Evolutionary conservation across 1,139 yeast genomes (phyloP), one percentile per base, ranked within the genome.

Genomic region (Yamadazyma mexicana): DNA sequence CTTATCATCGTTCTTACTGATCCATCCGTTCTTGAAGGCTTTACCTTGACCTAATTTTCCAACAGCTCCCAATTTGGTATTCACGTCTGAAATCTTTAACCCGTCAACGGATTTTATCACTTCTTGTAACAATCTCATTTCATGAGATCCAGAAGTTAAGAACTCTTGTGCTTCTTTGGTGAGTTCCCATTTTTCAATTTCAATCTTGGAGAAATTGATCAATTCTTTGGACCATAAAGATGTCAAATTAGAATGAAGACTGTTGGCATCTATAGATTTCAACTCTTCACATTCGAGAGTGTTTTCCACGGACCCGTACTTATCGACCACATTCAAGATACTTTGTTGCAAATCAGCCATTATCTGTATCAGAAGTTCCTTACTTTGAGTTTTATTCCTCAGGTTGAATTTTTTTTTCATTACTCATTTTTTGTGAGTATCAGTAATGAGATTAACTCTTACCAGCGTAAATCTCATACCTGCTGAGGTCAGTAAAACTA

Each of bases 1-100:
- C 56, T 73, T 79, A 52, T 87, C 95, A 39, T 94, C 95, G 48
- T 84, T 86, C 63, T 92, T 92, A 50, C 79, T 69, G 55, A 92
- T 82, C 99, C 99, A 92, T 37, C 95, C 95, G 63, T 91, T 91
- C 67, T 89, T 92, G 77, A 92, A 92, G n/a, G 98, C 98, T 57
- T 91, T 84, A 54, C 95, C 96, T 69, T 92, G 98, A 45, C 98
- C 99, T 48, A 91, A 77, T 54, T 84, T 83, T 44, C 97, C 98
- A 47, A 81, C 78, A 37, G 81, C 69, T 37, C 98, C 97, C 64
- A 91, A 73, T 48, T 83, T 79, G 43, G 80, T 62, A 50, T 80
- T 79, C 43, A 92, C 95, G 43, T 92, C 97, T 17, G 85, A 62
- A 51, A 92, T 83, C 57, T 87, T 86, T 56, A 92, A 75, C 32